These are phyloP conservation scores for Talaromyces thailandensis DNA, from an alignment of 495 filamentous ascomycete genomes.

Conservation along the genomic window DNA sequence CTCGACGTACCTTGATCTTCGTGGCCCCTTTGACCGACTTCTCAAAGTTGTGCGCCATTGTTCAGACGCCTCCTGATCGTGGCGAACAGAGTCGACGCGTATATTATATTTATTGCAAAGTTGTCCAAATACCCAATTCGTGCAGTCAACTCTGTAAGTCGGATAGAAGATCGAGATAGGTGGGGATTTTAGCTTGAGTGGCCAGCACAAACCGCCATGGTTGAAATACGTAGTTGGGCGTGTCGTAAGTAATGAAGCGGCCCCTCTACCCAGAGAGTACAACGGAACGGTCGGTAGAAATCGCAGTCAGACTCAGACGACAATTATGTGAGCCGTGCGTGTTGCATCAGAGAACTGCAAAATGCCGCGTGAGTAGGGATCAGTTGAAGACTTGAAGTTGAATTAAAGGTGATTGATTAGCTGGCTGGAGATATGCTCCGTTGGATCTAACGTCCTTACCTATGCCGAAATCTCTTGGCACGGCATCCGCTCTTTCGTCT, in stretches of 20 bases:
- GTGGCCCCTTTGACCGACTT: constrained; percentile 91
- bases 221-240: not conserved
- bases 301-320: not conserved
- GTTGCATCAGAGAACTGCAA: not conserved
- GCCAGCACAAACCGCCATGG: not conserved
- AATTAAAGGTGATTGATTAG: not conserved
- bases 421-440: not conserved
- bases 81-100: not conserved
- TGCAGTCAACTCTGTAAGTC: not conserved
- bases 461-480: not conserved
- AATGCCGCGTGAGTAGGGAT: not conserved
- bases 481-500: not conserved
- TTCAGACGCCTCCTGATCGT: constrained; percentile 3
- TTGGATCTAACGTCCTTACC: not conserved
- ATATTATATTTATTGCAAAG: not conserved
- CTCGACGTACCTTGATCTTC: constrained; percentile 71
- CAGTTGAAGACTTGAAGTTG: not conserved
- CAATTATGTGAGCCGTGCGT: not conserved
- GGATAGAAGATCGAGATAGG: not conserved
- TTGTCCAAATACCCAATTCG: not conserved
- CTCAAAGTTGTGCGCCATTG: constrained; percentile 76
- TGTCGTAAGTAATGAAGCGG: not conserved
- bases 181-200: not conserved
- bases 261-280: not conserved
- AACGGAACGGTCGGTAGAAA: not conserved